Evolutionary conservation across 805 yeast genomes (phyloP), one percentile per base, ranked within the genome.

Genomic region (Sugiyamaella valdiviana): DNA sequence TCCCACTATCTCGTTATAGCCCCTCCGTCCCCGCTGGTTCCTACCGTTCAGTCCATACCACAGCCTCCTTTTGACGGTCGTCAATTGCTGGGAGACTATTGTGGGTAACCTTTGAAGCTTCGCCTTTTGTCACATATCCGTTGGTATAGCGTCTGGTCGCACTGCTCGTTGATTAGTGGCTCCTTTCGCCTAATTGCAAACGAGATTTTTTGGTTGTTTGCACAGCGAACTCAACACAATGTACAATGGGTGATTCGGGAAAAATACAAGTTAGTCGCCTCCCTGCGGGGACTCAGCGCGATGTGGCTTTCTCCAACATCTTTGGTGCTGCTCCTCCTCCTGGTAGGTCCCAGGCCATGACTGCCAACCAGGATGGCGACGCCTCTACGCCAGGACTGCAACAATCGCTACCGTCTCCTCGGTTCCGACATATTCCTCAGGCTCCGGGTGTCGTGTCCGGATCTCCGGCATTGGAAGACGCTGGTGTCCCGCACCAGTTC

Each of bases 261-360:
- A 26, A n/a, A 26, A 26, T 26, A 10, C 32, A 26, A 19, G 39
- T 36, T 17, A 16, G 45, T 7, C 39, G 26, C 16, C 39, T 42
- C 29, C 39, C 45, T 39, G 32, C 14, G 32, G 39, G 43, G 32
- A 32, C 45, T 16, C 52, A 53, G 26, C 42, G 60, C 41, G 59
- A 63, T 47, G 58, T 56, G 23, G 67, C 64, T 17, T 64, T 64
- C 44, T 57, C 61, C 24, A 62, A 64, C 48, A 64, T 64, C 15
- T 64, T 64, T 45, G 69, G 69, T 35, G 52, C 61, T 21, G 62
- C 60, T 6, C 68, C 67, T 36, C 63, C 68, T 12, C 46, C 53
- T 20, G 52, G 48, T 22, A 10, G 51, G 16, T 14, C 42, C 24
- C 19, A 21, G 15, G 22, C 46, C 38, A 26, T 37, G 42, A 21